Conservation (phyloP, 2,329 filamentous ascomycete genomes). For the Diaporthe australafricana region DNA sequence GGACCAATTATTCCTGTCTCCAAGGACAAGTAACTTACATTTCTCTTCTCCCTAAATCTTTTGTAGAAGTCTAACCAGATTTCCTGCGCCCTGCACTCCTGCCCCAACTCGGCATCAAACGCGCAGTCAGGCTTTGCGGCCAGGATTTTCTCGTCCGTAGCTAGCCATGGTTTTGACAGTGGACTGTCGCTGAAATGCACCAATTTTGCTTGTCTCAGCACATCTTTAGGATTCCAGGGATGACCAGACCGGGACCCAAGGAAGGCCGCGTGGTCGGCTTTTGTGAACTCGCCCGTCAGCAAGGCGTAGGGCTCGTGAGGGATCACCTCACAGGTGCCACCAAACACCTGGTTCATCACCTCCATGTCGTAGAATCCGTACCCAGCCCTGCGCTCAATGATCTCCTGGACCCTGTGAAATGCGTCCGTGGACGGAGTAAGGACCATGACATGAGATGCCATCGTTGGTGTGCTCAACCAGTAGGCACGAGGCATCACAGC, state of each 20-base stretch:
- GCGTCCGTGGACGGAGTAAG: conserved; percentile 68
- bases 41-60: conserved; percentile 8
- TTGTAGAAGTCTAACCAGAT: conserved; percentile 25
- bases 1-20: not conserved
- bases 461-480: conserved; percentile 68
- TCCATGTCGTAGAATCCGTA: conserved; percentile 73
- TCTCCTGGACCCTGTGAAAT: conserved; percentile 51
- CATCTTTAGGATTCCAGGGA: conserved; percentile 43
- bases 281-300: conserved; percentile 70
- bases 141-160: conserved; percentile 41
- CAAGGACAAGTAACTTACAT: not conserved
- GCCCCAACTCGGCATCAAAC: not conserved
- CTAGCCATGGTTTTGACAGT: conserved; percentile 68
- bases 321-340: conserved; percentile 67
- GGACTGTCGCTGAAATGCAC: conserved; percentile 81
- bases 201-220: conserved; percentile 70
- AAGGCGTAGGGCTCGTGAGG: conserved; percentile 73
- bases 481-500: conserved; percentile 79
- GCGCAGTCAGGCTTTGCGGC: conserved; percentile 48
- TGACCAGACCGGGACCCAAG: conserved; percentile 27
- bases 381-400: conserved; percentile 39
- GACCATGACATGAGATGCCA: conserved; percentile 73
- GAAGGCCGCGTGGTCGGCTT: conserved; percentile 58
- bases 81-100: conserved; percentile 15
- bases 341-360: conserved; percentile 72